Conservation (phyloP, 2,329 filamentous ascomycete species). For the Colletotrichum falcatum region DNA sequence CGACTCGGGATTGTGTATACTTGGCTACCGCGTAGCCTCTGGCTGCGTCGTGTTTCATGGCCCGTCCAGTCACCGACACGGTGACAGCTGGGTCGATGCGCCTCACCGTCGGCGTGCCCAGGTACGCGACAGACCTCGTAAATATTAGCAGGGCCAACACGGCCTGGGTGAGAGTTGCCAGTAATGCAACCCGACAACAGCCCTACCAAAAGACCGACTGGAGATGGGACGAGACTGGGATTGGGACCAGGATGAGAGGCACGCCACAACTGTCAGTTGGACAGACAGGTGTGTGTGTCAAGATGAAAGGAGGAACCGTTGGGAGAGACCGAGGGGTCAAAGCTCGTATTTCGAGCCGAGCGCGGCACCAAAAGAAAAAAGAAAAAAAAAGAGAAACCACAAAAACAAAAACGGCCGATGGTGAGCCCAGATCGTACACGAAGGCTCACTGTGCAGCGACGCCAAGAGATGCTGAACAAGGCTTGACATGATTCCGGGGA, state of each 20-base stretch:
- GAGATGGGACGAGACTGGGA: no score
- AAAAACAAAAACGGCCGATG: neutral
- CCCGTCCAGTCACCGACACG: neutral
- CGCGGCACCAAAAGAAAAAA: no score
- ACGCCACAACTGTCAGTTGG: neutral
- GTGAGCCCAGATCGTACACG: neutral
- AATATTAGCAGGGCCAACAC: neutral
- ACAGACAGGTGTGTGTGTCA: neutral
- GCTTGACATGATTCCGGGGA: neutral
- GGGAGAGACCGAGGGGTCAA: neutral
- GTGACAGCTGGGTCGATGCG: neutral
- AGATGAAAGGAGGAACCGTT: neutral
- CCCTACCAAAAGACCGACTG: slow-evolving; percentile 6
- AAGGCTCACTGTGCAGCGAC: neutral
- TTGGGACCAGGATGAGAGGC: slow-evolving; percentile 3
- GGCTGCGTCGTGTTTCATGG: neutral
- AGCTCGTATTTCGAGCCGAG: slow-evolving; percentile 12
- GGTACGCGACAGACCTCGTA: neutral
- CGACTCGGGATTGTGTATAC: neutral
- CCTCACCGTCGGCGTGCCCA: slow-evolving; percentile 1
- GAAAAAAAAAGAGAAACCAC: no score
- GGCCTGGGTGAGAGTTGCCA: neutral
- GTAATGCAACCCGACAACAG: neutral
- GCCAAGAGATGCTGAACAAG: slow-evolving; percentile 4
- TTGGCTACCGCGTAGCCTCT: no score